A percentile compares a stretch with the other conserved stretches of the same genome.
Evolutionary conservation across 1,284 basidiomycete species (phyloP).

Genomic region (Volvariella volvacea): DNA sequence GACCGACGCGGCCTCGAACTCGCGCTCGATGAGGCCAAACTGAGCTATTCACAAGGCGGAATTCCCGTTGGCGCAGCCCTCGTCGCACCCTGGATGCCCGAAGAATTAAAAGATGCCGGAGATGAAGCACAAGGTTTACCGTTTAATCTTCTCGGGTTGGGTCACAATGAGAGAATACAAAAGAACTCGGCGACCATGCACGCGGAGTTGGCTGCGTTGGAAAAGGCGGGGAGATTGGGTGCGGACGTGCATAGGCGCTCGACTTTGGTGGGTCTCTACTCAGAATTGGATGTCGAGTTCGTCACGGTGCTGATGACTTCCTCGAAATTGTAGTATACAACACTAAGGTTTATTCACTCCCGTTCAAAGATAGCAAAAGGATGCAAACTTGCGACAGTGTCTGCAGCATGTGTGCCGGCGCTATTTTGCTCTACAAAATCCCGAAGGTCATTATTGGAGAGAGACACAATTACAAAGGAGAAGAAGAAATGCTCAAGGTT

Average conservation of each 20-base stretch:
- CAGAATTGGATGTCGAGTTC: too few species aligned
- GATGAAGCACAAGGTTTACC: constrained; percentile 1
- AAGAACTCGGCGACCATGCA: constrained; percentile 46
- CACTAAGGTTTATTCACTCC: constrained; percentile 35
- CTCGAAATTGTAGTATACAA: constrained; percentile 29
- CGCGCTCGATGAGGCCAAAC: constrained; percentile 37
- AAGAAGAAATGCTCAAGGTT: constrained; percentile 40
- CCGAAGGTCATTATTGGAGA: constrained; percentile 58
- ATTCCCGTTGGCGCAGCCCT: constrained; percentile 54
- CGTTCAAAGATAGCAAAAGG: background rate
- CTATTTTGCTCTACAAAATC: constrained; percentile 52
- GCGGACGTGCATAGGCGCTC: constrained; percentile 35
- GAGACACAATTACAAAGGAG: constrained; percentile 42
- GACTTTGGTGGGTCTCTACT: constrained; percentile 39
- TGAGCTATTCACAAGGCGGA: constrained; percentile 41
- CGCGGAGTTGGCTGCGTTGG: constrained; percentile 47
- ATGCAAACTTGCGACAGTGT: constrained; percentile 28
- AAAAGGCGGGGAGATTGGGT: constrained; percentile 40
- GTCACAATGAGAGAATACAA: constrained; percentile 51
- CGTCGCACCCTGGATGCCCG: constrained; percentile 16
- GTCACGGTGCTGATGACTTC: background rate
- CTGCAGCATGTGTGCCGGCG: constrained; percentile 58
- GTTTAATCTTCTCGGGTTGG: constrained; percentile 31
- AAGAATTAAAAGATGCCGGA: constrained; percentile 18
- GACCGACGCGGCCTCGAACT: constrained; percentile 13